Evolutionary conservation across 768 basidiomycete genomes (phyloP).

Genomic region (Tulasnella sp.): DNA sequence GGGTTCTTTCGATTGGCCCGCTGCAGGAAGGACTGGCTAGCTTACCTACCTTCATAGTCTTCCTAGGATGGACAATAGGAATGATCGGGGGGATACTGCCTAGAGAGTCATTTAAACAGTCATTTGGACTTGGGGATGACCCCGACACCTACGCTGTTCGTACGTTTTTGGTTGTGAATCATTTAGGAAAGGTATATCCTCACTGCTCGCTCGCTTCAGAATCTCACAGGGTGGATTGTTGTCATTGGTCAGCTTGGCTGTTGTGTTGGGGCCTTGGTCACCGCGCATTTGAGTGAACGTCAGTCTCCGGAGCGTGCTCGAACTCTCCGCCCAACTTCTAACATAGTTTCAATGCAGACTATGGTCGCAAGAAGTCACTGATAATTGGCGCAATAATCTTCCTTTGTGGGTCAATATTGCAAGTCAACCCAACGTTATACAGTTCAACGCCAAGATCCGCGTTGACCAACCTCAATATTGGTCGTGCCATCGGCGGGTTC

Average conservation of each 20-base stretch:
- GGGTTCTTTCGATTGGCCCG: neutral
- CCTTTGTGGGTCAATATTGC: constrained; percentile 47
- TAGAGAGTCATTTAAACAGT: neutral
- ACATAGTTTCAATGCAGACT: constrained; percentile 41
- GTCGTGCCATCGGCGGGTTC: constrained; percentile 32
- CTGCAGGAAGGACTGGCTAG: neutral
- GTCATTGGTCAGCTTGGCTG: constrained; percentile 48
- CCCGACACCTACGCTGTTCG: neutral
- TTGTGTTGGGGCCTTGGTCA: constrained; percentile 27
- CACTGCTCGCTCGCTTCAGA: constrained; percentile 32
- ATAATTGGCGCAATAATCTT: constrained; percentile 47
- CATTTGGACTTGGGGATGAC: constrained; percentile 2
- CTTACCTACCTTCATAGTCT: neutral
- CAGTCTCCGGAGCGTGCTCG: constrained; percentile 39
- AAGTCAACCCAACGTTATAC: constrained; percentile 36
- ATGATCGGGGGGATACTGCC: constrained; percentile 10
- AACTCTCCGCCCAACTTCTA: constrained; percentile 28
- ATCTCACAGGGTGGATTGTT: constrained; percentile 51
- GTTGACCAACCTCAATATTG: constrained; percentile 38
- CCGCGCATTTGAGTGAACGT: neutral
- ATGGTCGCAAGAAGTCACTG: constrained; percentile 49
- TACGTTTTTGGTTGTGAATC: neutral
- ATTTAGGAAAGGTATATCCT: no score
- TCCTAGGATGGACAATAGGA: neutral
- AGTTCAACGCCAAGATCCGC: constrained; percentile 31